Evolutionary conservation across 106 monocot genomes (phyloP), one percentile per base, ranked within the genome.

Genomic region (Platanthera zijinensis): DNA sequence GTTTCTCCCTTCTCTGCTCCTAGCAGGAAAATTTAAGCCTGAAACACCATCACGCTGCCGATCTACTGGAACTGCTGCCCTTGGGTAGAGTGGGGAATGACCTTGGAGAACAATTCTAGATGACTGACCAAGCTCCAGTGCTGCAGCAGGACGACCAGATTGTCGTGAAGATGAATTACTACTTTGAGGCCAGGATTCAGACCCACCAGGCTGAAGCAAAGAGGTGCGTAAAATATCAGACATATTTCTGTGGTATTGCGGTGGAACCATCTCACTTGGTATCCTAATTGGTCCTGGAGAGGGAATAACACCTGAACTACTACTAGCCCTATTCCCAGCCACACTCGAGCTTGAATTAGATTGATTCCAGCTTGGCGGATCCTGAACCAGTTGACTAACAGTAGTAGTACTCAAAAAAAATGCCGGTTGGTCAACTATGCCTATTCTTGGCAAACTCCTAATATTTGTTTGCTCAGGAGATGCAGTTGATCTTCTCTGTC

Each of bases 1-100:
- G 75, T 67, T 86, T 83, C 86, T 84, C 63, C 83, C 88, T 79
- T 89, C 95, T 80, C 82, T 82, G 64, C 78, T 85, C 57, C 95
- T 78, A 51, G 77, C 21, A 48, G 92, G 71, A 10, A 88, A 68
- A n/a, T 92, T 84, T 10, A 72, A 21, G 21, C 72, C 51, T 22
- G 72, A 72, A 72, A 81, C 78, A 74, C 90, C 83, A 71, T 87
- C 89, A 76, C 73, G 76, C 51, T 82, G 84, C 19, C 88, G 82
- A 49, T 86, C 90, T 18, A 80, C 68, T 50, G 81, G n/a, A 74
- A 75, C 61, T 51, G 82, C 75, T 32, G 89, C 75, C 81, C 92
- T 89, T 62, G 80, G 48, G 7, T 78, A 57, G 56, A 76, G 79
- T 76, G 78, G 82, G 5, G 75, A 88, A 68, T 82, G 83, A 39